phyloP scores from a whole-genome alignment of 805 yeast genomes.

The Sugiyamaella americana region DNA sequence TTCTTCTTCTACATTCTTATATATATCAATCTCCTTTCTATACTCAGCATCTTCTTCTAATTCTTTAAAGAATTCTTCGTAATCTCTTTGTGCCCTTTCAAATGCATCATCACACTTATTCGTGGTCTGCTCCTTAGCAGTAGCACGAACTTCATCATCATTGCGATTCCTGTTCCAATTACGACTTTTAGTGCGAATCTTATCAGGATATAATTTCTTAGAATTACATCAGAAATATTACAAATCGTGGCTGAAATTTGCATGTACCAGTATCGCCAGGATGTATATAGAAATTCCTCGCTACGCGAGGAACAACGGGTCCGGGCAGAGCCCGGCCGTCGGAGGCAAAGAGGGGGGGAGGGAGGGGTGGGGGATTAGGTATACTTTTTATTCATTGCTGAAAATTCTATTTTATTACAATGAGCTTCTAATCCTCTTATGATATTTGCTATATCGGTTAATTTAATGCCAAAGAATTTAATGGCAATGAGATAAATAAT shows the following conservation, averaged over 20 bases:
- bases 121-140: conserved; percentile 59
- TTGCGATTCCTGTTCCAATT: conserved; percentile 66
- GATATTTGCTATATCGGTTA: neutral
- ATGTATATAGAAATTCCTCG: no score
- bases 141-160: conserved; percentile 40
- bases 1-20: conserved; percentile 32
- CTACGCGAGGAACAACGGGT: no score
- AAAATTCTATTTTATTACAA: neutral
- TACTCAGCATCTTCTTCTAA: conserved; percentile 24
- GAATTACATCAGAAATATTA: conserved; percentile 78
- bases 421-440: neutral
- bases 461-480: neutral
- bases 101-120: conserved; percentile 71
- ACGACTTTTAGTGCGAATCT: conserved; percentile 6
- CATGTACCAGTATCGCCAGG: no score
- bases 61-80: conserved; percentile 23
- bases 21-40: conserved; percentile 73
- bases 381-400: neutral
- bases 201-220: conserved; percentile 30
- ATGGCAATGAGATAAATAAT: neutral
- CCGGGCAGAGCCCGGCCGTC: no score
- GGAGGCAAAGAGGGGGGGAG: no score
- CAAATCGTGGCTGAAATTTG: conserved; percentile 82
- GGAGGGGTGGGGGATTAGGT: no score
- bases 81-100: conserved; percentile 52